These are phyloP conservation scores for Gentiana macrophylla DNA, from an alignment of 257 asterid genomes.

Conservation along the genomic window DNA sequence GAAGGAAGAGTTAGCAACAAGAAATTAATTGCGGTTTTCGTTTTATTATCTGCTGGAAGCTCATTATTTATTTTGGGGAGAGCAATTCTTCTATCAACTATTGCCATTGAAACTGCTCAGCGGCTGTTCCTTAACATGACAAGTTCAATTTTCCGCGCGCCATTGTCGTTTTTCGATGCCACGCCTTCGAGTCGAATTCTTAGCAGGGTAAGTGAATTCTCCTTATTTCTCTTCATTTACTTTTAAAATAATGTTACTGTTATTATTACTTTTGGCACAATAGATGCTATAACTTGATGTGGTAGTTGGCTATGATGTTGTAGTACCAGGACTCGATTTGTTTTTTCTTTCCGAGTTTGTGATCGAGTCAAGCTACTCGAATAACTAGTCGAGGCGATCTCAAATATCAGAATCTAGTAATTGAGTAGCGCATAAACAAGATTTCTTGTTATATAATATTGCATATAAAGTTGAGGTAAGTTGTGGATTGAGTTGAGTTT, in stretches of 20 bases:
- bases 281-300: no score
- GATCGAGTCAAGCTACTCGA: no score
- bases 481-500: no score
- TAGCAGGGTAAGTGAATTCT: constrained; percentile 42
- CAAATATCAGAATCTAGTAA: no score
- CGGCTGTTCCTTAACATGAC: constrained; percentile 53
- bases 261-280: background rate
- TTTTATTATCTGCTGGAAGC: constrained; percentile 68
- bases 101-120: constrained; percentile 69
- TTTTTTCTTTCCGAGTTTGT: no score
- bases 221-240: background rate
- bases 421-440: no score
- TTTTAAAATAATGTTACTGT: background rate
- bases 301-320: no score
- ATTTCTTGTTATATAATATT: no score
- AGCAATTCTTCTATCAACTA: constrained; percentile 60
- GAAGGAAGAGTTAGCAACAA: constrained; percentile 29
- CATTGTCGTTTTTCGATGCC: constrained; percentile 68
- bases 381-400: no score
- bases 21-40: constrained; percentile 42
- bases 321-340: no score
- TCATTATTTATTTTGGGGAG: constrained; percentile 64
- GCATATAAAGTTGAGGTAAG: no score
- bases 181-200: constrained; percentile 81
- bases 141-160: constrained; percentile 45